Evolutionary conservation across 2,329 filamentous ascomycete species (phyloP).

Genomic region (Nectriaceae sp.): DNA sequence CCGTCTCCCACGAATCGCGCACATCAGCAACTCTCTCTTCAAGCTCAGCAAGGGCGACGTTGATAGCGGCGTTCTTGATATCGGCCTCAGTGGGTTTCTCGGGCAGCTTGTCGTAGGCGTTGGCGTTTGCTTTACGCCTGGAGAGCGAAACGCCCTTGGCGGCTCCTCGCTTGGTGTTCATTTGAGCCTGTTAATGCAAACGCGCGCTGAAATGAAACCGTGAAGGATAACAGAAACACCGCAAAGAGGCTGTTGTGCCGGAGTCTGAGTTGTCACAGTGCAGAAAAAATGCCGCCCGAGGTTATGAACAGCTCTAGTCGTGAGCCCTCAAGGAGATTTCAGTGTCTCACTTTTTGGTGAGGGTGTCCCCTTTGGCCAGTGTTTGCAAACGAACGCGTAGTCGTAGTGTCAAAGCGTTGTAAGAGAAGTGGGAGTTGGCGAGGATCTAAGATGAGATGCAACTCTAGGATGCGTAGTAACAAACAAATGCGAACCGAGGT

Average conservation of each 20-base stretch:
- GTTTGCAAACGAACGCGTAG: too few species aligned
- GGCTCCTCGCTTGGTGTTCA: constrained; percentile 34
- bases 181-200: constrained; percentile 12
- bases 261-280: too few species aligned
- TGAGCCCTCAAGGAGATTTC: constrained; percentile 9
- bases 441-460: background rate
- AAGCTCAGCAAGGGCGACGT: constrained; percentile 44
- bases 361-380: constrained; percentile 9
- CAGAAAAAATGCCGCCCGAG: too few species aligned
- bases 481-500: background rate
- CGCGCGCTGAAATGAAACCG: background rate
- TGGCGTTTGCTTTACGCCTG: constrained; percentile 34
- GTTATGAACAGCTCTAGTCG: constrained; percentile 6
- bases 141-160: constrained; percentile 34
- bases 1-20: constrained; percentile 61
- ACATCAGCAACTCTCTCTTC: constrained; percentile 55
- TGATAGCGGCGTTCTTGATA: constrained; percentile 37
- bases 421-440: background rate
- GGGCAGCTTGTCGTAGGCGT: constrained; percentile 38
- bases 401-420: too few species aligned
- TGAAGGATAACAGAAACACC: too few species aligned
- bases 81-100: constrained; percentile 37
- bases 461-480: too few species aligned
- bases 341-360: constrained; percentile 8
- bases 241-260: too few species aligned